Evolutionary conservation across 495 filamentous ascomycete species (phyloP).

Genomic region (Penicillium maclennaniae): DNA sequence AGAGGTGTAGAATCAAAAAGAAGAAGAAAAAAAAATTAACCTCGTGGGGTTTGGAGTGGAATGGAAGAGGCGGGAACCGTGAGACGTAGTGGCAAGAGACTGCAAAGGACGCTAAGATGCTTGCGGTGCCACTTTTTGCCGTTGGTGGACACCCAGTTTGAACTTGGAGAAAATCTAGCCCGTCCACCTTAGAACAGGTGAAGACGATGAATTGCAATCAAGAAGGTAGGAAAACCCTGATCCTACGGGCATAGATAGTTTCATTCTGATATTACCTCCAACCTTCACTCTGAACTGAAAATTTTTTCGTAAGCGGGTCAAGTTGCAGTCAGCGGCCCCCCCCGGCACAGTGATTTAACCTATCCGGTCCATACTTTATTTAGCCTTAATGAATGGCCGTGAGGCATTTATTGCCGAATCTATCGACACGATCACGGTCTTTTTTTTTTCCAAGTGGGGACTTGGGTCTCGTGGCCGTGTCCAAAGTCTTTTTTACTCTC

Average conservation of each 20-base stretch:
- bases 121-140: neutral
- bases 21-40: neutral
- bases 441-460: neutral
- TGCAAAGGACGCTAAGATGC: neutral
- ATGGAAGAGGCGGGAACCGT: neutral
- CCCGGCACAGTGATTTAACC: neutral
- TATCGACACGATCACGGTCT: neutral
- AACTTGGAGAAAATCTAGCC: neutral
- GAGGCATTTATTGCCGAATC: slow-evolving; percentile 16
- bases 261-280: neutral
- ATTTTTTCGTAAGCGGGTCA: slow-evolving; percentile 23
- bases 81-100: neutral
- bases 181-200: neutral
- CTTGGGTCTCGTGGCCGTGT: neutral
- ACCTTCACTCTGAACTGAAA: slow-evolving; percentile 1
- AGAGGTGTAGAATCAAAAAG: neutral
- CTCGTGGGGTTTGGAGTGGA: neutral
- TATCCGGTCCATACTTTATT: slow-evolving; percentile 2
- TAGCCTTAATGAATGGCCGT: neutral
- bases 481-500: neutral
- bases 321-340: slow-evolving; percentile 2
- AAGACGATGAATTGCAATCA: slow-evolving; percentile 4
- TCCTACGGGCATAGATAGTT: neutral
- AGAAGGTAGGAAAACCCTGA: neutral
- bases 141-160: neutral